Conservation (phyloP, 116 monocot species). For the Trichopus zeylanicus region DNA sequence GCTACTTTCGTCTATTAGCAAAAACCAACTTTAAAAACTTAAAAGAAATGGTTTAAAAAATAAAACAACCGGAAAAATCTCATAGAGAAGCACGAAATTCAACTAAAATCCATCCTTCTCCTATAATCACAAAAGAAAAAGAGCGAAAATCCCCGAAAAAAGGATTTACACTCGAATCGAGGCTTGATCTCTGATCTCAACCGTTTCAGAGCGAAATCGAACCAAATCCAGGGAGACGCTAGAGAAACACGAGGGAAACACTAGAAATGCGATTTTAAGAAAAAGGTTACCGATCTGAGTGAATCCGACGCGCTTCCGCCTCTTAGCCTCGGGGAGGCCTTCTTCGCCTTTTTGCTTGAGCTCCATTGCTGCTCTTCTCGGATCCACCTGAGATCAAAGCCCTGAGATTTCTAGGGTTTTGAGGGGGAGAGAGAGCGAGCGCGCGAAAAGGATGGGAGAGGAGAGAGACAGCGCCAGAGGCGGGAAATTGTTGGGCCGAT, state of each 20-base stretch:
- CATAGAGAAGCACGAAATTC: no score
- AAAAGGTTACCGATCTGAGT: constrained; percentile 29
- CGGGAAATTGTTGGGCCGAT: constrained; percentile 1
- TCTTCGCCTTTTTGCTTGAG: constrained; percentile 51
- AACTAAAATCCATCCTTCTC: no score
- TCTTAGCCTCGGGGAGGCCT: constrained; percentile 34
- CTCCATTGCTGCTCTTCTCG: constrained; percentile 33
- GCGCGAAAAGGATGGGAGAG: no score
- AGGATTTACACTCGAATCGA: neutral
- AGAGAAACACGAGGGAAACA: neutral
- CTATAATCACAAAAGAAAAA: no score
- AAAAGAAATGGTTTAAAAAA: no score
- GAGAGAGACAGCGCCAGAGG: neutral
- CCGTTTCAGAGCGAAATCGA: neutral
- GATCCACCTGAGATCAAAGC: neutral
- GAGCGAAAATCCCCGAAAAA: neutral
- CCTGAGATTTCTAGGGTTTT: constrained; percentile 2
- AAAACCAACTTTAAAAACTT: no score
- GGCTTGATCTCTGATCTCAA: neutral
- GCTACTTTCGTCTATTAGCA: no score
- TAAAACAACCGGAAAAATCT: no score
- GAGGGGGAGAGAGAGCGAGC: neutral
- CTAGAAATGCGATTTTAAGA: neutral
- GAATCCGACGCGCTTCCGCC: constrained; percentile 71
- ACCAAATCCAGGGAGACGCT: neutral